Conservation (phyloP, 352 stramenopile genomes). For the Globisporangium paroecandrum region DNA sequence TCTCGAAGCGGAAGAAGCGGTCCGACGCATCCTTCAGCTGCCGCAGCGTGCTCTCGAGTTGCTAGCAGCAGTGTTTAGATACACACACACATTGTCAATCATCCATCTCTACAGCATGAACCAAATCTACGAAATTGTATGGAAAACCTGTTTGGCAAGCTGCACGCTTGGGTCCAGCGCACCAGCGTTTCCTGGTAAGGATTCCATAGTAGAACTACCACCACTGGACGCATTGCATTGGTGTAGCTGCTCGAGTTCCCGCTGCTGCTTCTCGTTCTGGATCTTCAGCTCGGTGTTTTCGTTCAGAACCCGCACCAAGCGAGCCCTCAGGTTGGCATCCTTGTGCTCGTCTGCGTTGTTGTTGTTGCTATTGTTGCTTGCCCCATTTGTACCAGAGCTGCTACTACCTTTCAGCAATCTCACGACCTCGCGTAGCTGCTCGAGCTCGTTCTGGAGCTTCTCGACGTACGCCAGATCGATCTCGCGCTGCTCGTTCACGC, state of each 20-base stretch:
- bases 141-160: constrained; percentile 30
- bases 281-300: constrained; percentile 69
- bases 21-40: constrained; percentile 78
- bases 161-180: constrained; percentile 18
- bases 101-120: neutral
- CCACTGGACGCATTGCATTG: neutral
- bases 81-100: neutral
- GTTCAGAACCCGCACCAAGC: constrained; percentile 50
- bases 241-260: constrained; percentile 52
- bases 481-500: constrained; percentile 80
- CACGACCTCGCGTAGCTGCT: constrained; percentile 66
- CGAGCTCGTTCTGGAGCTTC: constrained; percentile 84
- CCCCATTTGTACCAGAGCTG: neutral
- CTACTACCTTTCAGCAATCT: constrained; percentile 29
- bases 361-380: constrained; percentile 6
- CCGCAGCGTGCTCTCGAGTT: constrained; percentile 57
- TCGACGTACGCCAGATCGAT: constrained; percentile 87
- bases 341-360: constrained; percentile 27
- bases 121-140: neutral
- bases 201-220: neutral
- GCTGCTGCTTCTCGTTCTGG: constrained; percentile 52
- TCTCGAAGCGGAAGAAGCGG: constrained; percentile 92
- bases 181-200: too few relatives aligned
- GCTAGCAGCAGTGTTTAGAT: constrained; percentile 22
- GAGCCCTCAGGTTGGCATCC: constrained; percentile 25